Evolutionary conservation across 1,284 basidiomycete species (phyloP), one percentile per base, ranked within the genome.

Genomic region (Ustilago trichophora): DNA sequence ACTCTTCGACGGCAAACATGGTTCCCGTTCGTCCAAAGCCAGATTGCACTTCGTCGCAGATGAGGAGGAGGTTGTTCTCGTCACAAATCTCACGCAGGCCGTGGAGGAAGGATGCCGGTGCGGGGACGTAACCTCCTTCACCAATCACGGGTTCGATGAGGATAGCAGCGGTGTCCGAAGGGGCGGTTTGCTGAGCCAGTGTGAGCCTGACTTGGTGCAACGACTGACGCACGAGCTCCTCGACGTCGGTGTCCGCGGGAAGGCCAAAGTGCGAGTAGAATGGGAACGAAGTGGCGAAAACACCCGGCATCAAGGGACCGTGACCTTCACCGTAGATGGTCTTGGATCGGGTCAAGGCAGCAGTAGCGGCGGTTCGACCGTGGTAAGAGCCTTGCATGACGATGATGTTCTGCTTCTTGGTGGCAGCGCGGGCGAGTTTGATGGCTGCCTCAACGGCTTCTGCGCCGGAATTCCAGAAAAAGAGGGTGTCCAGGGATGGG

Each of bases 41-140:
- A 24, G 93, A 97, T 83, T 98, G 95, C 65, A 98, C 93, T 83
- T 98, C 95, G 80, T 98, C 95, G 75, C 92, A 94, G 80, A 98
- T 98, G 38, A 98, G 85, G 21, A 98, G 85, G 0, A 97, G 92
- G 65, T 86, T 88, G 80, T 97, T 86, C 82, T 90, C 86, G 81
- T 96, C 92, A 82, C 94, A 97, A 33, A 94, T 86, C 60, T 87
- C 85, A 53, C 93, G 86, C 49, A 98, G 82, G 37, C 90, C 92
- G 44, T 87, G 84, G 63, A 98, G 83, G 85, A 90, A 98, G 22
- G 87, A 86, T 1, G 87, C 77, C 0, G 93, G 92, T 0, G 93
- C 91, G 21, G 92, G 89, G 15, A 97, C 90, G 83, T 98, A 98
- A 4, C 94, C 94, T 41, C 85, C 93, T 83, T 97, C 93, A 31